phyloP scores from a whole-genome alignment of 441 rosid species.

The Mallotus repandus region DNA sequence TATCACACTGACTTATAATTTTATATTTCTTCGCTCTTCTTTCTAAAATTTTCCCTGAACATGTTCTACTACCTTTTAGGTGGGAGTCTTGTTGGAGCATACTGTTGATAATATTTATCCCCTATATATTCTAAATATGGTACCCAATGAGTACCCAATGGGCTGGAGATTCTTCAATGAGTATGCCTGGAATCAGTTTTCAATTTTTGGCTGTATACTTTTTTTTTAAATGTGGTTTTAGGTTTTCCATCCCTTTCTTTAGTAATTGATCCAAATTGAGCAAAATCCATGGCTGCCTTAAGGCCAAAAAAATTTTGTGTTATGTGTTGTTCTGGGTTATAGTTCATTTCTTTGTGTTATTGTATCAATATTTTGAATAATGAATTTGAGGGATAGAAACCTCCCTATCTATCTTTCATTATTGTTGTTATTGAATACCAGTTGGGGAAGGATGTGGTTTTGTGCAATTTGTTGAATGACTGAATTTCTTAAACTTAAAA shows the following conservation, averaged over 20 bases:
- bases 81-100: slow-evolving; percentile 93
- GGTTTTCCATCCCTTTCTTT: neutral
- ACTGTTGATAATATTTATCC: slow-evolving; percentile 99
- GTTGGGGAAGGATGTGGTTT: no score
- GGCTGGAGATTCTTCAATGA: slow-evolving; percentile 97
- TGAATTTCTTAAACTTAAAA: no score
- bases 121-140: slow-evolving; percentile 91
- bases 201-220: neutral
- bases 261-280: neutral
- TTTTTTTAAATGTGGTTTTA: neutral
- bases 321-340: no score
- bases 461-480: no score
- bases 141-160: slow-evolving; percentile 99
- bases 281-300: neutral
- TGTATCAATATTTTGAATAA: no score
- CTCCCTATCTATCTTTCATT: no score
- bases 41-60: slow-evolving; percentile 17
- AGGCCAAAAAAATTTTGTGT: neutral
- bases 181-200: slow-evolving; percentile 27
- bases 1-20: neutral
- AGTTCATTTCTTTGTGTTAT: no score
- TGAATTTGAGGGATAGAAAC: no score
- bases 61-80: slow-evolving; percentile 50
- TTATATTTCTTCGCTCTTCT: neutral
- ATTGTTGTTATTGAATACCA: no score